Percentiles rank a stretch among this genome's conserved stretches.
Evolutionary conservation across 352 stramenopile genomes (phyloP).

Genomic region (Phytophthora syringae): DNA sequence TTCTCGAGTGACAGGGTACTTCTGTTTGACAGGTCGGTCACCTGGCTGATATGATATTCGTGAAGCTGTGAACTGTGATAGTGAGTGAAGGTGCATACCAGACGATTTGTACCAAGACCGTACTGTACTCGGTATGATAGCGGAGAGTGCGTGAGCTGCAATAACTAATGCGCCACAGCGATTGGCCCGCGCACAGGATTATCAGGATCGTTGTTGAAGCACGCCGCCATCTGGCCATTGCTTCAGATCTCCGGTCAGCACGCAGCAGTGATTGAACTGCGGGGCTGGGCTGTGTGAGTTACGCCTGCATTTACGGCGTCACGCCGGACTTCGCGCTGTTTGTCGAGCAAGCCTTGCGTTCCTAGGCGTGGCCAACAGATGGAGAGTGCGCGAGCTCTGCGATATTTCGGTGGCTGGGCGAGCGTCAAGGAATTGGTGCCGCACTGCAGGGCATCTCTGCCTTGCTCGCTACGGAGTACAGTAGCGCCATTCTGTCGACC

Average conservation of each 20-base stretch:
- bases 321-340: too few species aligned
- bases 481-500: too few species aligned
- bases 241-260: slow-evolving; percentile 14
- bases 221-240: slow-evolving; percentile 9
- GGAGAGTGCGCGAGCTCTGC: background rate
- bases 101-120: background rate
- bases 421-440: background rate
- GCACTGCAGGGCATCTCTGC: background rate
- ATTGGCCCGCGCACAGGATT: background rate
- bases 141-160: too few species aligned
- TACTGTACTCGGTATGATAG: background rate
- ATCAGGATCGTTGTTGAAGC: slow-evolving; percentile 19
- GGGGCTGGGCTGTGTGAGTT: too few species aligned
- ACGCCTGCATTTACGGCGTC: background rate
- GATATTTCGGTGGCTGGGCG: slow-evolving; percentile 2
- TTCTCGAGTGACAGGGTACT: slow-evolving; percentile 6
- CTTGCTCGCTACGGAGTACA: too few species aligned
- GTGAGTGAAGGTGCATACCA: slow-evolving; percentile 6
- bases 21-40: slow-evolving; percentile 7
- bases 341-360: too few species aligned
- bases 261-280: slow-evolving; percentile 20
- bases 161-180: slow-evolving; percentile 8
- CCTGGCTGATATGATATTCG: slow-evolving; percentile 1
- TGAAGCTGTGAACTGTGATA: slow-evolving; percentile 16
- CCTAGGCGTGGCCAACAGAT: background rate